A percentile compares a stretch with the other conserved stretches of the same genome.
Conservation (phyloP, 1,139 yeast genomes). For the Blastobotrys buckinghamii region DNA sequence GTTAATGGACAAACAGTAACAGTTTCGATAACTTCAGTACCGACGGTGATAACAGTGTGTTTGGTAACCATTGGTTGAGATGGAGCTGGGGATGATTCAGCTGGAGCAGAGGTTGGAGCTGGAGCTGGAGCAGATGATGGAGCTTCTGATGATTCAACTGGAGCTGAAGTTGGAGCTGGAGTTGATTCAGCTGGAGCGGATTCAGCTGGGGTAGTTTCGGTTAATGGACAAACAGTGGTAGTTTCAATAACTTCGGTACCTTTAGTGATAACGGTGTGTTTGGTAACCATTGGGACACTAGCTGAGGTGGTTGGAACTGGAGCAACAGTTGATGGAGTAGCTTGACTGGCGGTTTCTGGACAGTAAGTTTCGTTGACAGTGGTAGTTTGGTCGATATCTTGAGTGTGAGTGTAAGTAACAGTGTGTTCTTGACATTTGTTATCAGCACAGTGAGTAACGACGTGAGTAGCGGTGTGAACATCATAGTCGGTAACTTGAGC, state of each 20-base stretch:
- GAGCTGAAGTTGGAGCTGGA: not conserved
- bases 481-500: conserved; percentile 9
- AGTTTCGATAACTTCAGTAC: conserved; percentile 16
- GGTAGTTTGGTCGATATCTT: conserved; percentile 4
- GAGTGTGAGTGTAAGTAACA: conserved; percentile 6
- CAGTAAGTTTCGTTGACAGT: conserved; percentile 11
- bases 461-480: conserved; percentile 10
- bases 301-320: conserved; percentile 12
- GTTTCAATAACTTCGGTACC: conserved; percentile 16
- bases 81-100: conserved; percentile 2
- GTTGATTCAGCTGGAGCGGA: conserved; percentile 10
- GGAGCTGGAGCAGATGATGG: conserved; percentile 10
- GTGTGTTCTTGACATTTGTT: conserved; percentile 8
- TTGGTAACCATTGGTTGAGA: conserved; percentile 14
- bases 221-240: conserved; percentile 20
- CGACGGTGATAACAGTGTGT: conserved; percentile 15
- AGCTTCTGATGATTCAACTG: conserved; percentile 5
- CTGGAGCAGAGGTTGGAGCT: conserved; percentile 10
- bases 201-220: conserved; percentile 13
- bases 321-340: conserved; percentile 8
- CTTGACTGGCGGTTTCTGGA: conserved; percentile 9
- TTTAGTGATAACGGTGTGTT: conserved; percentile 14
- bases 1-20: conserved; percentile 20
- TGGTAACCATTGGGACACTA: conserved; percentile 13
- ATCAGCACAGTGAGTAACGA: conserved; percentile 11